A percentile compares a stretch with the other conserved stretches of the same genome.
Conservation (phyloP, 2,329 filamentous ascomycete species). For the Microsporum ferrugineum region DNA sequence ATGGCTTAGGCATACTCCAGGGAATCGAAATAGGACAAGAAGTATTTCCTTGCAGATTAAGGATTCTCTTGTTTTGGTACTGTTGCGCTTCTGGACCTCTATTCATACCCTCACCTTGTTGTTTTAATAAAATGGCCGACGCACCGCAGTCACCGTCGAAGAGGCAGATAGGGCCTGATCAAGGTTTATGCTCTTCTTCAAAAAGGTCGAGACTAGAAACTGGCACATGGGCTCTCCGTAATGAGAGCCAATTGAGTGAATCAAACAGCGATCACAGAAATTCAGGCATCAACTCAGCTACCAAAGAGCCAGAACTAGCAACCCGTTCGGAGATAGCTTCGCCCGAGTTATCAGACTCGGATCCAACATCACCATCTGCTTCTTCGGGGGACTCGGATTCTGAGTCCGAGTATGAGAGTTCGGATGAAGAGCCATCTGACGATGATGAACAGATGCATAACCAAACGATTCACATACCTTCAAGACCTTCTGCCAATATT, state of each 20-base stretch:
- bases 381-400: slow-evolving; percentile 11
- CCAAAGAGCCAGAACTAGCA: not conserved
- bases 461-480: not conserved
- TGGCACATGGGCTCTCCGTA: not conserved
- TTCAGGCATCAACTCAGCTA: not conserved
- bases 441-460: not conserved
- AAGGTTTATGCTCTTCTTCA: not conserved
- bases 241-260: not conserved
- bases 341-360: slow-evolving; percentile 2
- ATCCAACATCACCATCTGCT: slow-evolving; percentile 12
- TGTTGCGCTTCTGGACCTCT: not conserved
- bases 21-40: not conserved
- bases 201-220: not conserved
- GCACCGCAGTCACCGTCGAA: not conserved
- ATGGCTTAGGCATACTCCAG: not conserved
- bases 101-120: not conserved
- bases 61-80: not conserved
- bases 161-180: not conserved
- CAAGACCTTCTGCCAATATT: slow-evolving; percentile 27
- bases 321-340: not conserved
- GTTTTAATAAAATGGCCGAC: not conserved
- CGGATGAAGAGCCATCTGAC: not conserved
- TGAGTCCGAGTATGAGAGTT: slow-evolving; percentile 16
- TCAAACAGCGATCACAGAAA: not conserved
- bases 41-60: not conserved